phyloP scores from a whole-genome alignment of 345 rosid genomes.

The Chamaenerion angustifolium region DNA sequence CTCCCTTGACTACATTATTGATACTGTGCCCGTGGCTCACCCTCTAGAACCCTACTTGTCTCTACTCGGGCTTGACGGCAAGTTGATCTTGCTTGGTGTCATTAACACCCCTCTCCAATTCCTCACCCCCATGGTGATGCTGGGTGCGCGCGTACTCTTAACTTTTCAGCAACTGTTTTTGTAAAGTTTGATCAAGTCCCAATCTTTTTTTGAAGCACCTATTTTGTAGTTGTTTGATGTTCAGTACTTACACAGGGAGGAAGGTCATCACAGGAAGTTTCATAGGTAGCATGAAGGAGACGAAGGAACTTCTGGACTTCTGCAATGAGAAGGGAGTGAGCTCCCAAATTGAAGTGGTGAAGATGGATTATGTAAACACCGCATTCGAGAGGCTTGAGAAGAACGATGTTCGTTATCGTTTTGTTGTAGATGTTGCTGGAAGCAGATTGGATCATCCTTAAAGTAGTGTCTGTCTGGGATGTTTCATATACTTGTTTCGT shows the following conservation, averaged over 20 bases:
- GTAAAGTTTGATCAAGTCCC: neutral
- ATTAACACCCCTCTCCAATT: constrained; percentile 66
- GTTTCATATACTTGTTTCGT: no score
- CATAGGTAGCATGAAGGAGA: constrained; percentile 46
- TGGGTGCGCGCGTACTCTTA: constrained; percentile 48
- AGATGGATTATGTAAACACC: constrained; percentile 35
- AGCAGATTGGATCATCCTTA: constrained; percentile 17
- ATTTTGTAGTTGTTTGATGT: no score
- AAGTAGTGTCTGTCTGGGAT: no score
- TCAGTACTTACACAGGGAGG: no score
- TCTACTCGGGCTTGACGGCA: constrained; percentile 63
- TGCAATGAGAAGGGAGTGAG: constrained; percentile 42
- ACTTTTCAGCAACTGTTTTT: constrained; percentile 24
- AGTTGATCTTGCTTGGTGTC: constrained; percentile 71
- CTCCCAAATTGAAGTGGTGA: constrained; percentile 39
- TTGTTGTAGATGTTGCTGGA: constrained; percentile 45
- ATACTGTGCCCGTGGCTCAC: constrained; percentile 72
- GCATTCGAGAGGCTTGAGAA: constrained; percentile 49
- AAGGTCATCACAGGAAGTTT: constrained; percentile 46
- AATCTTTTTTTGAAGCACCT: neutral
- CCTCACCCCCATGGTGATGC: constrained; percentile 61
- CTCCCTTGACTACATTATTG: constrained; percentile 75
- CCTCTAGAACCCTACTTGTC: constrained; percentile 76
- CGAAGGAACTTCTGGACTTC: constrained; percentile 34
- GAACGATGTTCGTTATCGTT: constrained; percentile 54